Evolutionary conservation across 192 early-diverging fungal genomes (phyloP), one percentile per base, ranked within the genome.

Genomic region (Mortierella alpina): DNA sequence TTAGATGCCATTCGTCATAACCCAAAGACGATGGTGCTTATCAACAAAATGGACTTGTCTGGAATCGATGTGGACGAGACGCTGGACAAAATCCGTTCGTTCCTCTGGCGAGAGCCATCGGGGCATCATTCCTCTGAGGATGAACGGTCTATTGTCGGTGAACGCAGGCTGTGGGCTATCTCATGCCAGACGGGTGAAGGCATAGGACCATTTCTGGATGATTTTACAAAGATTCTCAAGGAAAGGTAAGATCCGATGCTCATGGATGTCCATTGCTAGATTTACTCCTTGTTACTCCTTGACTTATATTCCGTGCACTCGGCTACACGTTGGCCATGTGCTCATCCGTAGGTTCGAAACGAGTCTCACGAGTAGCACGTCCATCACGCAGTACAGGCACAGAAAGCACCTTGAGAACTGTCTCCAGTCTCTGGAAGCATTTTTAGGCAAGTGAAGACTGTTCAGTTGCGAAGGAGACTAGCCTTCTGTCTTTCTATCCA

Each of bases 381-480:
- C 91, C 23, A 88, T 95, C 58, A 95, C 92, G 2, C 91, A 92
- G 64, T 83, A 86, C 14, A 75, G 93, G 23, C 91, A 93, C 73
- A 86, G 93, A 13, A 73, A 89, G 63, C 89, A 92, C 56, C 81
- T 93, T 22, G 72, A 86, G 23, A 82, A 83, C 17, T 92, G 91
- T 56, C 12, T 91, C 22, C 66, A 66, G 6, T 76, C 75, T 46
- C 68, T 93, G 7, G 77, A 86, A 1, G 70, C 66, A 31, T 90
- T 87, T 71, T 20, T 82, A 56, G 70, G 89, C 88, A 86, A 56
- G 63, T 48, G 48, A 40, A 42, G 7, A 13, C 9, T 55, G 1
- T 23, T 10, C 39, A 6, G 10, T 51, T 52, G 31, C 31, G 31
- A 31, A 31, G 31, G 31, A 31, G 31, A 31, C 1, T 31, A 3